Conservation (phyloP, 257 asterid genomes). For the Verbena officinalis region DNA sequence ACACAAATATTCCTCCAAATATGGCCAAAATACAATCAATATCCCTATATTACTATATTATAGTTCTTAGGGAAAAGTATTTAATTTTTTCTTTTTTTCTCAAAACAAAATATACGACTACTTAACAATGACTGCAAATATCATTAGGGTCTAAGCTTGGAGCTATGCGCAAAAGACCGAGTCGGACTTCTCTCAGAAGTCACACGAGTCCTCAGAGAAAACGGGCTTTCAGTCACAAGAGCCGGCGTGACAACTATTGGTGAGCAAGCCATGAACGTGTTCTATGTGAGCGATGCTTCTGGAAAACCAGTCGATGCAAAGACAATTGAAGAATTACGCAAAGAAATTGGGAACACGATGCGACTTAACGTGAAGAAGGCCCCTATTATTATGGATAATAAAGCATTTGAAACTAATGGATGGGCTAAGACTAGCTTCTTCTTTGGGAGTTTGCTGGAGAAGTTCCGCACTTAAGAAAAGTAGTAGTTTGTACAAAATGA, state of each 20-base stretch:
- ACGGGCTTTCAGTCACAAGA: constrained; percentile 83
- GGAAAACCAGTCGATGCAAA: constrained; percentile 80
- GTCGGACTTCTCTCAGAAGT: constrained; percentile 94
- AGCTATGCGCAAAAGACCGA: constrained; percentile 91
- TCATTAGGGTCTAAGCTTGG: constrained; percentile 78
- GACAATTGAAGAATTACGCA: constrained; percentile 67
- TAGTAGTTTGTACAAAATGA: constrained; percentile 17
- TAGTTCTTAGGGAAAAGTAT: too few relatives aligned
- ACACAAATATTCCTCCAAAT: too few relatives aligned
- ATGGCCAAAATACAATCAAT: too few relatives aligned
- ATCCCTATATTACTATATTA: too few relatives aligned
- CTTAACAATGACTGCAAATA: background rate
- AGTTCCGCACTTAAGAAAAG: constrained; percentile 41
- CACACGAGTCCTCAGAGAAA: constrained; percentile 83
- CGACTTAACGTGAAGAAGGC: constrained; percentile 79
- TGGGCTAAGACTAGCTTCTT: constrained; percentile 85
- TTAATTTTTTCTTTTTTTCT: too few relatives aligned
- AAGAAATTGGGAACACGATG: constrained; percentile 84
- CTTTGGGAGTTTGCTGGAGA: constrained; percentile 80
- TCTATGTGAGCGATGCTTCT: constrained; percentile 84
- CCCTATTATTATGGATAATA: constrained; percentile 37
- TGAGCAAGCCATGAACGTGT: constrained; percentile 74
- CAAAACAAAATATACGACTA: too few relatives aligned
- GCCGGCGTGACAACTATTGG: constrained; percentile 92
- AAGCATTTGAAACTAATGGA: constrained; percentile 58